Evolutionary conservation across 495 filamentous ascomycete species (phyloP), one percentile per base, ranked within the genome.

Genomic region (Lepraria neglecta): DNA sequence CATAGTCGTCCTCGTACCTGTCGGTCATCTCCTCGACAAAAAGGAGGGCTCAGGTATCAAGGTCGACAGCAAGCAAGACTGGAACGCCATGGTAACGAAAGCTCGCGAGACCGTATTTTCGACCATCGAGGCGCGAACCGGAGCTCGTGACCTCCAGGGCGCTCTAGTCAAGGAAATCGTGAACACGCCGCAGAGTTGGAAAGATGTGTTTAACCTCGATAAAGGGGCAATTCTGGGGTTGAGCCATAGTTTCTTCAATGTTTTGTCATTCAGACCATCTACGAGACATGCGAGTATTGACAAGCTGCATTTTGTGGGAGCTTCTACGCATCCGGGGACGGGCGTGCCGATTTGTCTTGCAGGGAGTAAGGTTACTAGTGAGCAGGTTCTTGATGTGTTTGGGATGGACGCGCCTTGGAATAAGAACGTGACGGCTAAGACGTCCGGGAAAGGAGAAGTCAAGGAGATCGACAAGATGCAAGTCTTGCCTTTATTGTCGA

Each of bases 331-430:
- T 76, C 86, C 86, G 0, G 86, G 86, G 2, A 87, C 86, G 0
- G 86, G 86, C 0, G 86, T 89, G 52, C 86, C 86, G 30, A 85
- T 88, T 59, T 80, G 81, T 48, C 71, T 89, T 14, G 84, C 84
- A 0, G 85, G 86, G 5, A 77, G 79, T 1, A 84, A 80, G 71
- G 75, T 89, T 59, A 83, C 83, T 0, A 72, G 73, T 45, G 79
- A 82, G 69, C 76, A 86, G 71, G 75, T 88, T 2, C 64, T 83
- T 6, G 70, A 70, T 40, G 62, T 63, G 1, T 64, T 69, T 54
- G 55, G 53, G 24, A 65, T 69, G 63, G 53, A 45, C n/a, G 65
- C 63, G 38, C 68, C 68, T 10, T 71, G 69, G 69, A 40, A 5
- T 24, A 33, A 65, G 69, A 40, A 9, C 17, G 21, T 11, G 9